Evolutionary conservation across 371 early-diverging fungal species (phyloP), one percentile per base, ranked within the genome.

Genomic region (Rhizopus stolonifer): DNA sequence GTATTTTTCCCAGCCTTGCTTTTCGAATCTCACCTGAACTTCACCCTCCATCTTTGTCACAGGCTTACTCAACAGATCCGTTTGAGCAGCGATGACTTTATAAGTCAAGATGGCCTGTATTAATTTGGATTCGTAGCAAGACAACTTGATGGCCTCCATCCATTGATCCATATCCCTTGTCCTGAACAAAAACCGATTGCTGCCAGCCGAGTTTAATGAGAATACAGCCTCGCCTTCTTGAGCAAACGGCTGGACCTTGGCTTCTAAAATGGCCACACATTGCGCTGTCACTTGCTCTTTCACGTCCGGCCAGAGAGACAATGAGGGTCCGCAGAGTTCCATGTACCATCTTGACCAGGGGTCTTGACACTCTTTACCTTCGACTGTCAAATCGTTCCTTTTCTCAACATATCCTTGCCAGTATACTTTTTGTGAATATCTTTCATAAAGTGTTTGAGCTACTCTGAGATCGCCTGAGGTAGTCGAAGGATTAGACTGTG

Each of bases 31-130:
- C 11, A 79, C 82, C 9, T 76, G 74, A 11, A 81, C 61, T 51
- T 59, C 61, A 0, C 80, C 80, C 52, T 77, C 82, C 26, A 64
- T 58, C 43, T 64, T 59, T 2, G 17, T 44, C 7, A 25, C 39
- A 4, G 46, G 52, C 15, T 62, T 65, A 4, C 44, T 24, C 1
- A 56, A 43, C 3, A 60, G 23, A 42, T 62, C 65, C 3, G 56
- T 62, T 23, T 68, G 63, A 18, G 58, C 72, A 26, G 68, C 67
- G 29, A 88, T 36, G 17, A 85, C 57, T 4, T 69, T 73, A 6
- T 75, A 66, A 11, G 89, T 84, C 47, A 83, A 88, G 46, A 79
- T 74, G 52, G 88, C 87, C 36, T 86, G 82, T 4, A 90, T 59
- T 56, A 77, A 74, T 7, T 80, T 65, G 13, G 72, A 72, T 59